Evolutionary conservation across 257 asterid species (phyloP).

Genomic region (Lithospermum erythrorhizon): DNA sequence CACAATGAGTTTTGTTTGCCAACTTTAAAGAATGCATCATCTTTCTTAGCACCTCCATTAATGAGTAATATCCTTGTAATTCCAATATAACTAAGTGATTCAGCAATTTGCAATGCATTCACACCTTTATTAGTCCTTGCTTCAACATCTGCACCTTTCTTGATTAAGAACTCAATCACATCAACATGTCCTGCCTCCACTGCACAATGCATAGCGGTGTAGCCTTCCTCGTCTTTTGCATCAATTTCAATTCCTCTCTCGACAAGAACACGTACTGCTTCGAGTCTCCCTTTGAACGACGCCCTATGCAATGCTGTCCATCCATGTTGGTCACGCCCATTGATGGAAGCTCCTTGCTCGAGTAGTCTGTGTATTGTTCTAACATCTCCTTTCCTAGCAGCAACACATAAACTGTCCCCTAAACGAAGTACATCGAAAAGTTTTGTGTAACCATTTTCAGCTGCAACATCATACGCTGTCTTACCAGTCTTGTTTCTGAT

Average conservation of each 20-base stretch:
- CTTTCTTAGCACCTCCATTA: constrained; percentile 38
- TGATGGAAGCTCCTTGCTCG: constrained; percentile 50
- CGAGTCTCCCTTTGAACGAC: constrained; percentile 49
- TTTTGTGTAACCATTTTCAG: constrained; percentile 51
- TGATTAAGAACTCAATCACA: constrained; percentile 49
- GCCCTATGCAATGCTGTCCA: constrained; percentile 76
- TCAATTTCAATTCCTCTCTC: constrained; percentile 50
- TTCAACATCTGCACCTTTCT: constrained; percentile 61
- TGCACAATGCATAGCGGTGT: constrained; percentile 61
- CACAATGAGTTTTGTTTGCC: constrained; percentile 5
- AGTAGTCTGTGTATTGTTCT: constrained; percentile 46
- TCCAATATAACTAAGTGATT: constrained; percentile 45
- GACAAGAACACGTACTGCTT: constrained; percentile 35
- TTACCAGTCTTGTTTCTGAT: constrained; percentile 41
- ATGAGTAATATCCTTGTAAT: constrained; percentile 39
- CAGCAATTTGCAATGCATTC: constrained; percentile 45
- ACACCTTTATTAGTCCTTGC: constrained; percentile 52
- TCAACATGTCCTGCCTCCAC: constrained; percentile 64
- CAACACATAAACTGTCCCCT: constrained; percentile 47
- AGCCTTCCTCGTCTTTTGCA: constrained; percentile 59
- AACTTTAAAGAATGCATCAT: constrained; percentile 18
- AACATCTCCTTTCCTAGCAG: constrained; percentile 58
- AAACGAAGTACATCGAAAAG: constrained; percentile 55
- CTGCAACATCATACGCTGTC: constrained; percentile 67
- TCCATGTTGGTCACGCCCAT: constrained; percentile 63